Conservation (phyloP, 139 green algal species). For the Chlamydomonas asymmetrica region DNA sequence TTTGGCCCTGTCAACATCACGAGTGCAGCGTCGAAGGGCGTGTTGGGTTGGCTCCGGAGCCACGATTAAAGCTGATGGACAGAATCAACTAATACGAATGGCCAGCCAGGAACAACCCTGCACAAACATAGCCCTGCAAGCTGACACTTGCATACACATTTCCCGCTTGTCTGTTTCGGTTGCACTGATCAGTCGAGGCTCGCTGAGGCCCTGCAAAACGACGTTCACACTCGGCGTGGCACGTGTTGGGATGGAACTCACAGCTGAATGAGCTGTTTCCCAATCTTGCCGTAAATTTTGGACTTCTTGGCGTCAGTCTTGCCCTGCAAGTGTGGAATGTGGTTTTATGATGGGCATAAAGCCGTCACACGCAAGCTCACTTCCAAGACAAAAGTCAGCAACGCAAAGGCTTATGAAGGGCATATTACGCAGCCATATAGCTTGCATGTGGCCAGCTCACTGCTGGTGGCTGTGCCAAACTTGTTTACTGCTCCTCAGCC, state of each 20-base stretch:
- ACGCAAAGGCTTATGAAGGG: neutral
- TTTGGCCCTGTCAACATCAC: conserved; percentile 58
- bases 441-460: too few species aligned
- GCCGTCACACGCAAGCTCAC: neutral
- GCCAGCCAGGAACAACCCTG: too few species aligned
- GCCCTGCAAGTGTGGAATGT: conserved; percentile 35
- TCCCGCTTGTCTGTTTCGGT: too few species aligned
- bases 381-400: neutral
- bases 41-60: too few species aligned
- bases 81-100: too few species aligned
- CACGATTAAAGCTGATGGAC: too few species aligned
- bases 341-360: neutral
- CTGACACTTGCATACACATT: too few species aligned
- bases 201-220: too few species aligned
- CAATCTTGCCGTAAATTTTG: conserved; percentile 88
- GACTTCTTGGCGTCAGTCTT: conserved; percentile 73
- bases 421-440: neutral
- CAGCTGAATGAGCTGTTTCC: conserved; percentile 86
- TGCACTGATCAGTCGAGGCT: too few species aligned
- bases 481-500: neutral
- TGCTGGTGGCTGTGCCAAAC: neutral
- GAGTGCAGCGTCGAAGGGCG: neutral
- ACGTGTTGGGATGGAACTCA: too few species aligned
- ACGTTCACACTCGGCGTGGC: too few species aligned
- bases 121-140: too few species aligned